These are phyloP conservation scores for Diaporthe velutina DNA, from an alignment of 2,329 filamentous ascomycete species.

Conservation along the genomic window DNA sequence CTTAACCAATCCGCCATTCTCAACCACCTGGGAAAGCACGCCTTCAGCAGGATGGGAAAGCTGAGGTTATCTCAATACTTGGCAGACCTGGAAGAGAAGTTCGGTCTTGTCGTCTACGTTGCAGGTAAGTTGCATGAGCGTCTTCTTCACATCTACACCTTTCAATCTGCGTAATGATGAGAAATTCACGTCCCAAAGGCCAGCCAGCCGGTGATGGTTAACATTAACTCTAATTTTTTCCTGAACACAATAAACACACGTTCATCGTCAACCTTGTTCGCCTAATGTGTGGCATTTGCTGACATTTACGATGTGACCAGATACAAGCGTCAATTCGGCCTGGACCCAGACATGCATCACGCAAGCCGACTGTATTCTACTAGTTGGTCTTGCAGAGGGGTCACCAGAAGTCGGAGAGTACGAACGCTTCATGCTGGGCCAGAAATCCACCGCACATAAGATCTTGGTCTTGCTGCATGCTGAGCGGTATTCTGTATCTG, in stretches of 20 bases:
- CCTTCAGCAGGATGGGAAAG: conserved; percentile 98
- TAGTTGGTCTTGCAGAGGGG: conserved; percentile 91
- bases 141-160: conserved; percentile 13
- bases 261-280: conserved; percentile 27
- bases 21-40: conserved; percentile 94
- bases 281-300: conserved; percentile 18
- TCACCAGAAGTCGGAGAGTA: conserved; percentile 95
- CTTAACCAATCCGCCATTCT: conserved; percentile 94
- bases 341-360: conserved; percentile 99
- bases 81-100: conserved; percentile 96
- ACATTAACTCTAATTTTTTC: conserved; percentile 78
- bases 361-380: conserved; percentile 94
- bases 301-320: conserved; percentile 55
- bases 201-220: conserved; percentile 65
- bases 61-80: conserved; percentile 95
- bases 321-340: conserved; percentile 95
- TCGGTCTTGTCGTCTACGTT: conserved; percentile 93
- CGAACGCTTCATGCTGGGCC: conserved; percentile 93
- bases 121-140: conserved; percentile 69
- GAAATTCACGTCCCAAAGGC: conserved; percentile 63
- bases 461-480: conserved; percentile 90
- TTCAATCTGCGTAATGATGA: conserved; percentile 60
- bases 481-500: conserved; percentile 87
- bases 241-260: conserved; percentile 56
- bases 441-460: conserved; percentile 96